Evolutionary conservation across 495 filamentous ascomycete species (phyloP), one percentile per base, ranked within the genome.

Genomic region (Bombardia bombarda): DNA sequence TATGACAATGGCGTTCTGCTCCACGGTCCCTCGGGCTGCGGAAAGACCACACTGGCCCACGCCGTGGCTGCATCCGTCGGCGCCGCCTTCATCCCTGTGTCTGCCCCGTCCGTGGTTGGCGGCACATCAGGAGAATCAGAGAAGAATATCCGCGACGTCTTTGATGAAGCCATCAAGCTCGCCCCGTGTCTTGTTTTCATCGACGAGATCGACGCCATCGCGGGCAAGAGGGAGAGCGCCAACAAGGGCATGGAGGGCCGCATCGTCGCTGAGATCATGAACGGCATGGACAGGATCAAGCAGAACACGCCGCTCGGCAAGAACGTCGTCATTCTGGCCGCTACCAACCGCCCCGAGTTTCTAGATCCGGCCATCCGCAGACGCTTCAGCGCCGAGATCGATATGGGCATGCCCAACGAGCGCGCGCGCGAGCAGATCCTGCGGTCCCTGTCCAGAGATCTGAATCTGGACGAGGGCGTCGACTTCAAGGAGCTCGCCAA

Each of bases 41-140:
- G 90, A 45, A 97, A 97, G 64, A 97, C 90, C 0, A 84, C 90
- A 70, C 82, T 97, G 38, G 88, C 87, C 1, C 86, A 90, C 55
- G 90, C 90, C 2, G 86, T 90, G 57, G 92, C 90, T 4, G 85
- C 87, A 13, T 82, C 84, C 44, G 69, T 95, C 19, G 87, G 85
- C 2, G 77, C 92, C 10, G 82, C 90, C 0, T 96, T 90, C 59
- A 83, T 97, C 40, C 79, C 88, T 2, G 80, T 97, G 12, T 87
- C 87, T 2, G 92, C 87, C 0, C 89, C 92, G 9, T 90, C 87
- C 0, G 74, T 96, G 14, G 82, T 97, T 1, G 87, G 86, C 14
- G 90, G 92, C 2, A 95, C 95, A 83, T 95, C 89, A 13, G 90
- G 90, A 50, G 90, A 96, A 54, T 95, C 87, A 0, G 92, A 98